Base-by-base conservation (phyloP, 2,329 filamentous ascomycete genomes). In the Colletotrichum euphorbiae region DNA sequence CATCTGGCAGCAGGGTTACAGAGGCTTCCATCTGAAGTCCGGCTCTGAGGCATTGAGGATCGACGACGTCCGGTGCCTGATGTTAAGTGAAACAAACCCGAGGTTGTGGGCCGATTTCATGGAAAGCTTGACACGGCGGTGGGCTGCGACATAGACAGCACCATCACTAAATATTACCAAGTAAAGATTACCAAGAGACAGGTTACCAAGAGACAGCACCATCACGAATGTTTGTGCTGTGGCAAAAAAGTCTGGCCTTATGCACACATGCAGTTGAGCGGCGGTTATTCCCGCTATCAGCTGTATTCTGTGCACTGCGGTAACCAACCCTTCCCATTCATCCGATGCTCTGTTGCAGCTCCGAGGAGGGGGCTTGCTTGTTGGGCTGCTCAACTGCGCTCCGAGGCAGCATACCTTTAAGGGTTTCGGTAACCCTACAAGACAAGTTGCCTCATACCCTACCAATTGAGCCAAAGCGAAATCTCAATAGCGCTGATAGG, bases 21-120 rank as follows among this genome's bases (percentile, higher is more conserved):
- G 52, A 36, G 19, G 21, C 48, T 36, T 51, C 52, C 50, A 36
- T 69, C 67, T 31, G 50, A 69, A 62, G 67, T 67, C 46, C 21
- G 31, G 42, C 33, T 67, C 62, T 69, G 62, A 56, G 38, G 62
- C 67, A 62, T 46, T 61, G 50, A 52, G 50, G 62, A 51, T 59
- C 42, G 51, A 60, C 48, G 51, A 21, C 24, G 48, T 42, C 56
- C 52, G 42, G 51, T 57, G 51, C 56, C 62, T 57, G 56, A 62
- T 13, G 48, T 67, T 61, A 57, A 67, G 55, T 69, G 67, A 69
- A 69, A 69, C 67, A 67, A 67, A 66, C 67, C 46, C 43, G 66
- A 67, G 40, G 55, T 69, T 24, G 56, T 48, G 66, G 62, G 42
- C 52, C 24, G 54, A 65, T 42, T 55, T 33, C 31, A 13, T 24